Base-by-base conservation (phyloP, 148 eudicot species). In the Vaccinium macrocarpon region DNA sequence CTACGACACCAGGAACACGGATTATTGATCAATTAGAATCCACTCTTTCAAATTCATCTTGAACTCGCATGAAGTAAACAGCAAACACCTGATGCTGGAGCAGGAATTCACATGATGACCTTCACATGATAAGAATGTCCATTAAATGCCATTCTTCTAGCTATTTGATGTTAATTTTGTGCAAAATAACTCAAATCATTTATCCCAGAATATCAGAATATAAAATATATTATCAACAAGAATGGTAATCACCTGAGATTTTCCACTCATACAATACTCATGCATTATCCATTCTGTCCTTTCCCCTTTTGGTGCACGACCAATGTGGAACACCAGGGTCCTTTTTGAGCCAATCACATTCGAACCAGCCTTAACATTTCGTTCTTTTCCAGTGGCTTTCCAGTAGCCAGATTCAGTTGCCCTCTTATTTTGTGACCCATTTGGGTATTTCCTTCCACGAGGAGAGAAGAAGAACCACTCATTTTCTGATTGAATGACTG, bases 391-490 rank as follows among this genome's bases (percentile, higher is more conserved):
- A 0, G 71, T 64, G 32, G 71, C 71, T 64, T 64, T 64, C 71
- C 71, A 64, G 10, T 64, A 64, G 71, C 71, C 99, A 83, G 86
- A 88, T 85, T 90, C 91, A 8, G 99, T 96, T 16, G 98, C 97
- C 86, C 98, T 90, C 84, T 87, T 96, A 81, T 94, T 94, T 77
- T 96, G 99, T 19, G 93, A 91, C 21, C 99, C 99, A 70, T 90
- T 94, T 27, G 97, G 95, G 80, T 96, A 96, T 89, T 93, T 94
- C 86, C 90, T 93, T 53, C 95, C 98, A 14, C 95, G 93, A 35
- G 95, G 93, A 64, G 99, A 91, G 85, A 96, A 94, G 92, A 94
- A 96, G 85, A 92, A 96, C 99, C 99, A 94, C 88, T 94, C 99
- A 64, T 88, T 89, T 32, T 93, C 92, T 12, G 99, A 96, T 27